Base-by-base conservation (phyloP, 352 stramenopile species). In the Peronospora tabacina region DNA sequence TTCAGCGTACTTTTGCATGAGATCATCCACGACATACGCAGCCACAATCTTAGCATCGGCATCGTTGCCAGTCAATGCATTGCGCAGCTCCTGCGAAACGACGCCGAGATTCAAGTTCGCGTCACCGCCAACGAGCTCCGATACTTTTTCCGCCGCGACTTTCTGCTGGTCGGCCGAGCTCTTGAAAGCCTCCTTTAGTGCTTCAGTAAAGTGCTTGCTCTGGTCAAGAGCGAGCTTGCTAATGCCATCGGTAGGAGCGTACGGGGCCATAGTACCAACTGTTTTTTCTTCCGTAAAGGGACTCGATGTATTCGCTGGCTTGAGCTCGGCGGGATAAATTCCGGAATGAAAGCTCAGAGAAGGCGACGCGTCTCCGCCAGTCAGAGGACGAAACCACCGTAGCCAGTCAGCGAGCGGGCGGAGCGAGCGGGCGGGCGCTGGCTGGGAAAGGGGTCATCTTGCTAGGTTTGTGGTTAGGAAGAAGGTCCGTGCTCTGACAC, bases 171-270 rank as follows among this genome's bases (percentile, higher is more conserved):
- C 77, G 24, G 62, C 59, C 41, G 66, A 68, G 55, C 61, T 62
- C 62, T 80, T 79, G 51, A 90, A 72, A 26, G 82, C 79, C 70
- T 93, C 72, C 63, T 86, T 70, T 39, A 91, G 61, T 35, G 82
- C 82, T 43, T 89, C 75, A 22, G 78, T 89, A 61, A 94, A 94
- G 72, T 91, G 82, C 72, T 94, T 91, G 75, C 78, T 94, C 73
- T 90, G 84, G 74, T 90, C 82, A 51, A 90, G 87, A 16, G 73
- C 79, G 52, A 93, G 73, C 66, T 89, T 82, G 73, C 65, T 88
- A 55, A 87, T 85, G 63, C 72, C 77, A 66, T 85, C 80, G 54
- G 71, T 78, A 33, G 80, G 80, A 56, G 77, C 79, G 72, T 87
- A 89, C 51, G 81, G 81, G 69, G 81, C 81, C 81, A 91, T 90